Base-by-base conservation (phyloP, 257 asterid genomes). In the Salvia splendens region DNA sequence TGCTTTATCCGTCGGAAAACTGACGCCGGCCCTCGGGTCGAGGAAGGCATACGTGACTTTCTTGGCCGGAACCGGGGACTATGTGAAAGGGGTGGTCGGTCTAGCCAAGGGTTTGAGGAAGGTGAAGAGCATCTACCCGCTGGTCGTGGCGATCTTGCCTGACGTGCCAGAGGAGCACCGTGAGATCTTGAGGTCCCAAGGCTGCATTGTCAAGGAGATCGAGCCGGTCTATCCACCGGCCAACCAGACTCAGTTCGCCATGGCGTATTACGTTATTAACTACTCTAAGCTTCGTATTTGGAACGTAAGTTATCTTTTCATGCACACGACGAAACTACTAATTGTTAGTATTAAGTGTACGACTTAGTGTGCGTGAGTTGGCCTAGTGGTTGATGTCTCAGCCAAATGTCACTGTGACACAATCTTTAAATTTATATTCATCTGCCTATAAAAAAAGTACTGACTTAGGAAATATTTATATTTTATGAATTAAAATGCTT, bases 81-180 rank as follows among this genome's bases (percentile, higher is more conserved):
- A 80, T 2, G 78, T 73, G 72, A 80, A 80, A 62, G 84, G 84
- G 2, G 84, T 80, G 46, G 77, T 74, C 2, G 84, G 84, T 2
- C 51, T 80, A 62, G 84, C 82, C 2, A 80, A 80, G 72, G 84
- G 84, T 5, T 53, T 80, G 72, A 69, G 84, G 41, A 80, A 80
- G 73, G 84, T 80, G 15, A 73, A 73, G 47, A 76, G 73, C 12
- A 54, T 52, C 3, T 80, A 80, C 45, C 81, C 84, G 9, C 77
- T 80, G 1, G 79, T 80, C 46, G 84, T 80, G 68, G 84, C 84
- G 17, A 80, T 80, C 61, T 51, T 80, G 76, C 84, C 84, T 1
- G 81, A 80, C 14, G 84, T 80, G 33, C 84, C 84, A 4, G 82
- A 80, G 70, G 84, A 80, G 60, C 84, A 80, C 60, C 84, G 84